These are phyloP conservation scores for Lachancea sp. DNA, from an alignment of 805 yeast species.

Conservation along the genomic window DNA sequence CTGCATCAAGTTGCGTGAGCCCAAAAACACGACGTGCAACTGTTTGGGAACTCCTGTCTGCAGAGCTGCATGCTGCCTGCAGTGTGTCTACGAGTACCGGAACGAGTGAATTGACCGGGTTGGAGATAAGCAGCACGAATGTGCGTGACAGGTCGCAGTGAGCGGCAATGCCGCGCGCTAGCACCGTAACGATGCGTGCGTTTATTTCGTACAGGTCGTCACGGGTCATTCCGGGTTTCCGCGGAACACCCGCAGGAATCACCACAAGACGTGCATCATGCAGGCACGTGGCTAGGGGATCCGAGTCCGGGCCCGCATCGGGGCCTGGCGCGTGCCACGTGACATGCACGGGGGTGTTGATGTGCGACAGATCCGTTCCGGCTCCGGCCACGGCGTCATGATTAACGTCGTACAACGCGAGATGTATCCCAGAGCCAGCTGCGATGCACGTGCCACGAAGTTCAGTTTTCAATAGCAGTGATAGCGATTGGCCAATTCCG, in stretches of 20 bases:
- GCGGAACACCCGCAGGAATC: slow-evolving; percentile 83
- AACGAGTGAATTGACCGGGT: slow-evolving; percentile 91
- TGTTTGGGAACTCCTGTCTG: neutral
- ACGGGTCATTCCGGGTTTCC: slow-evolving; percentile 93
- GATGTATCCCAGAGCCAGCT: slow-evolving; percentile 17
- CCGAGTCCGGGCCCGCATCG: slow-evolving; percentile 29
- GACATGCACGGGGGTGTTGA: slow-evolving; percentile 60
- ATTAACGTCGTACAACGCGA: slow-evolving; percentile 81
- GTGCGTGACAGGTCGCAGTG: slow-evolving; percentile 57
- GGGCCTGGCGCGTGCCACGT: slow-evolving; percentile 51
- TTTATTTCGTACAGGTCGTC: slow-evolving; percentile 82
- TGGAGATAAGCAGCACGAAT: slow-evolving; percentile 74
- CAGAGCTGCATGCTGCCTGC: slow-evolving; percentile 25
- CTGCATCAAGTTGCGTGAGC: slow-evolving; percentile 82
- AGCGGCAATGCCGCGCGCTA: slow-evolving; percentile 70
- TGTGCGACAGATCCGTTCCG: slow-evolving; percentile 81
- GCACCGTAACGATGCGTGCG: slow-evolving; percentile 68
- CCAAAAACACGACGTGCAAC: slow-evolving; percentile 64
- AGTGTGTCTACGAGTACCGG: slow-evolving; percentile 82
- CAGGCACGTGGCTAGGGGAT: slow-evolving; percentile 11
- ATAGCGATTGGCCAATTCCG: slow-evolving; percentile 91
- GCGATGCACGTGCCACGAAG: slow-evolving; percentile 38
- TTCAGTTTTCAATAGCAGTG: slow-evolving; percentile 64
- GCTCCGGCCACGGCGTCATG: slow-evolving; percentile 61
- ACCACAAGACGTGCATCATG: slow-evolving; percentile 24